Base-by-base conservation (phyloP, 176 grass and related monocot species). In the Guadua angustifolia region DNA sequence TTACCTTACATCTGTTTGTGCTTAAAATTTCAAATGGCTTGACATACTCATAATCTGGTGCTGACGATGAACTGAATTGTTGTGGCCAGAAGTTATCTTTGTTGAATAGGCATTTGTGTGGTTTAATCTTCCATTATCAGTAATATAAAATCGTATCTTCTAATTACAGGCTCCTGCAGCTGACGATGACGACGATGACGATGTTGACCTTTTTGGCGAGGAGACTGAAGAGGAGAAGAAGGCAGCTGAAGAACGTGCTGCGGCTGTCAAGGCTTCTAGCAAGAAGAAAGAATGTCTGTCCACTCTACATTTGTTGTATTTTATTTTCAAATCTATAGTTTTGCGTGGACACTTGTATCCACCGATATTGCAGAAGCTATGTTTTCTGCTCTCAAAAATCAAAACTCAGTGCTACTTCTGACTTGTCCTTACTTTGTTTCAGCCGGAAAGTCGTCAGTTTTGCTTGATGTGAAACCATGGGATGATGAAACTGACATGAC, bases 401-500 rank as follows among this genome's bases (percentile, higher is more conserved):
- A 59, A 56, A 61, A 0, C 6, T 13, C 11, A 16, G 7, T 64
- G 26, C 39, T 26, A 13, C 6, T 66, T 26, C 15, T 93, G 69
- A 82, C 11, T 19, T 57, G 21, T 66, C 11, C 5, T 46, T 86
- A 29, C 53, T 17, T 39, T 69, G 2, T 85, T 6, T 66, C 40
- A 94, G 94, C 87, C 82, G 94, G 94, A 18, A 97, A 97, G 78
- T 94, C 94, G 0, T 97, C 94, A 26, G 94, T 97, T 73, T 74
- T 97, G 13, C 90, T 97, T 83, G 94, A 97, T 87, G 94, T 94
- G 50, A 97, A 97, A 57, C 89, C 94, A 45, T 97, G 94, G 94
- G 94, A 94, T 12, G 91, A 97, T 53, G 96, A 99, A 42, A 95
- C 96, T 26, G 96, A 99, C 86, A 99, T 99, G 96, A 67, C 84